These are phyloP conservation scores for Paecilomyces sp. DNA, from an alignment of 2,329 filamentous ascomycete genomes.

Conservation along the genomic window DNA sequence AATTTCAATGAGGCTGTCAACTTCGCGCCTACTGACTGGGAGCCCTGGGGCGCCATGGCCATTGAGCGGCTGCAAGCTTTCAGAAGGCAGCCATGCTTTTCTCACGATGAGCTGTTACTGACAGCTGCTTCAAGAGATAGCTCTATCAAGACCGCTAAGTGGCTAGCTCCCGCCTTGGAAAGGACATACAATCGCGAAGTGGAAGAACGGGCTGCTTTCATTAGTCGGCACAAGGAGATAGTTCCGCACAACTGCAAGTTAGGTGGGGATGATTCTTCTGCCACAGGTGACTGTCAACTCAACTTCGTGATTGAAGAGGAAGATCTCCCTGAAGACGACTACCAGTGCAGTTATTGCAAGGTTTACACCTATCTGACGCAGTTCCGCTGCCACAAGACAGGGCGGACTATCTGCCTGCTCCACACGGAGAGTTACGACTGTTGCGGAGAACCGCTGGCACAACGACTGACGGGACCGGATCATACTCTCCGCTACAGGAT, in stretches of 20 bases:
- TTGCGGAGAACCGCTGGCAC: constrained; percentile 60
- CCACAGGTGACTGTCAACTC: constrained; percentile 47
- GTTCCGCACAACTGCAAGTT: constrained; percentile 50
- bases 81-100: constrained; percentile 89
- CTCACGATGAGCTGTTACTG: constrained; percentile 88
- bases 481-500: constrained; percentile 75
- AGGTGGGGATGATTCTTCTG: constrained; percentile 39
- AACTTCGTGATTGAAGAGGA: constrained; percentile 60
- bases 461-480: constrained; percentile 61
- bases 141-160: constrained; percentile 86
- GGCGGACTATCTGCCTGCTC: constrained; percentile 72
- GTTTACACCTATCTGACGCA: constrained; percentile 84
- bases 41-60: constrained; percentile 78
- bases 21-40: constrained; percentile 93
- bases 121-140: constrained; percentile 77
- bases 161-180: constrained; percentile 81
- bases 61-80: constrained; percentile 83
- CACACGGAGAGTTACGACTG: constrained; percentile 78
- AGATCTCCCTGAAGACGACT: constrained; percentile 82
- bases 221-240: constrained; percentile 55
- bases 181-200: constrained; percentile 70
- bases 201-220: constrained; percentile 59
- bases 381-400: constrained; percentile 74
- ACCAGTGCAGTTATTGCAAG: constrained; percentile 89
- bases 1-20: constrained; percentile 99